A percentile compares a stretch with the other conserved stretches of the same genome.
Evolutionary conservation across 108 stramenopile genomes (phyloP).

Genomic region (Chaetoceros tenuissimus): DNA sequence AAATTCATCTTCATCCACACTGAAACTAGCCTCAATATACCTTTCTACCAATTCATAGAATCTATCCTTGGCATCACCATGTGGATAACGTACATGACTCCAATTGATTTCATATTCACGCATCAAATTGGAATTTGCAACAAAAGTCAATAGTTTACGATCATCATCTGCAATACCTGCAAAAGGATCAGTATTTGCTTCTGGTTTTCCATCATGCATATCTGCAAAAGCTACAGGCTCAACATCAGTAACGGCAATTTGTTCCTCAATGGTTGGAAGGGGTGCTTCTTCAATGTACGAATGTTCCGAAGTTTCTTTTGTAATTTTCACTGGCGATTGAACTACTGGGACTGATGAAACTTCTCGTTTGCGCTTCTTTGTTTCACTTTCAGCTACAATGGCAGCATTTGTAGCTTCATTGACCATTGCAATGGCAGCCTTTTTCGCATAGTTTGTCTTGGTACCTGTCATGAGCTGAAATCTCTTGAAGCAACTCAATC

Average conservation of each 20-base stretch:
- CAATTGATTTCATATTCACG: conserved; percentile 21
- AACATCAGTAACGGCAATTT: conserved; percentile 2
- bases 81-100: conserved; percentile 5
- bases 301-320: too few species aligned
- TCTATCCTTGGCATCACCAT: conserved; percentile 24
- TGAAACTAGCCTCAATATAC: conserved; percentile 1
- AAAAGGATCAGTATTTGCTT: neutral
- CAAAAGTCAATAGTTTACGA: conserved; percentile 13
- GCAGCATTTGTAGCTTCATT: too few species aligned
- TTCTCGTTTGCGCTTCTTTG: too few species aligned
- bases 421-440: too few species aligned
- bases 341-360: too few species aligned
- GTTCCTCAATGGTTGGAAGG: conserved; percentile 1
- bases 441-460: too few species aligned
- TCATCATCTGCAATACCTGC: conserved; percentile 12
- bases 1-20: conserved; percentile 17
- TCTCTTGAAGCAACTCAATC: too few species aligned
- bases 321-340: too few species aligned
- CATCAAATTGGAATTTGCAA: neutral
- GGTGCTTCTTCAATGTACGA: too few species aligned
- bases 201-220: neutral
- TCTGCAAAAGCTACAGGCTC: neutral
- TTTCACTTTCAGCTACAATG: too few species aligned
- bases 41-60: conserved; percentile 42
- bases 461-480: too few species aligned